These are phyloP conservation scores for Ophiocordyceps unilateralis DNA, from an alignment of 2,329 filamentous ascomycete species.

Conservation along the genomic window DNA sequence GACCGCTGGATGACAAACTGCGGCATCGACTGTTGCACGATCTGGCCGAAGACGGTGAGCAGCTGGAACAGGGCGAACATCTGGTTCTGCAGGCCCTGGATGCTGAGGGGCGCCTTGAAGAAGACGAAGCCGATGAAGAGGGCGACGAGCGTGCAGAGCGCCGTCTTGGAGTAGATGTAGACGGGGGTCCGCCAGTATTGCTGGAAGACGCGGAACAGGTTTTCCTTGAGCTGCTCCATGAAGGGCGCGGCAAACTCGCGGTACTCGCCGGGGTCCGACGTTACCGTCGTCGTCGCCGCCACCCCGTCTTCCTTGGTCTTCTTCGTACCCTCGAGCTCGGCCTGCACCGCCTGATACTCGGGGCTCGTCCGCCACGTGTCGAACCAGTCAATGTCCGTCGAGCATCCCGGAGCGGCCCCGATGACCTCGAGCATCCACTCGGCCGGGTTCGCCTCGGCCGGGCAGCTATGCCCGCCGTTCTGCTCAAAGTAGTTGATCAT, in stretches of 20 bases:
- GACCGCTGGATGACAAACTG: slow-evolving; percentile 70
- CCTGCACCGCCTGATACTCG: slow-evolving; percentile 37
- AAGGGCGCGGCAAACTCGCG: slow-evolving; percentile 73
- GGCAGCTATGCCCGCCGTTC: slow-evolving; percentile 49
- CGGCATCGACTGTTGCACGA: slow-evolving; percentile 70
- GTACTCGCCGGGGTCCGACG: slow-evolving; percentile 28
- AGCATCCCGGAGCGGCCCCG: slow-evolving; percentile 45
- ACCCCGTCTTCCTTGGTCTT: slow-evolving; percentile 21
- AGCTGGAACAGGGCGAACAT: slow-evolving; percentile 79
- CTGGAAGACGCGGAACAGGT: slow-evolving; percentile 61
- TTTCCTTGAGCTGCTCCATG: slow-evolving; percentile 45
- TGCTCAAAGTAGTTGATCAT: slow-evolving; percentile 63
- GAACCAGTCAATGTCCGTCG: slow-evolving; percentile 49
- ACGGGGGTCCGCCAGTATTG: slow-evolving; percentile 84
- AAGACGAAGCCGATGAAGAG: slow-evolving; percentile 77
- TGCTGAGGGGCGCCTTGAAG: slow-evolving; percentile 51
- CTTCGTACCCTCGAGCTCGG: slow-evolving; percentile 40
- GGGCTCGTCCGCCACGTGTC: slow-evolving; percentile 40
- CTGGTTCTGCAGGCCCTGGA: slow-evolving; percentile 70
- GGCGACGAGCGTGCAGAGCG: slow-evolving; percentile 45
- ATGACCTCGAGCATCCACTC: slow-evolving; percentile 60
- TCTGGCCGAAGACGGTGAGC: slow-evolving; percentile 63
- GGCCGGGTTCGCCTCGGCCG: slow-evolving; percentile 55
- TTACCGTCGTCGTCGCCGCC: slow-evolving; percentile 8
- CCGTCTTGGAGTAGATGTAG: slow-evolving; percentile 73